Percentiles rank a stretch among this genome's conserved stretches.
These are phyloP conservation scores for Epichloe sp. DNA, from an alignment of 2,329 filamentous ascomycete genomes.

Conservation along the genomic window DNA sequence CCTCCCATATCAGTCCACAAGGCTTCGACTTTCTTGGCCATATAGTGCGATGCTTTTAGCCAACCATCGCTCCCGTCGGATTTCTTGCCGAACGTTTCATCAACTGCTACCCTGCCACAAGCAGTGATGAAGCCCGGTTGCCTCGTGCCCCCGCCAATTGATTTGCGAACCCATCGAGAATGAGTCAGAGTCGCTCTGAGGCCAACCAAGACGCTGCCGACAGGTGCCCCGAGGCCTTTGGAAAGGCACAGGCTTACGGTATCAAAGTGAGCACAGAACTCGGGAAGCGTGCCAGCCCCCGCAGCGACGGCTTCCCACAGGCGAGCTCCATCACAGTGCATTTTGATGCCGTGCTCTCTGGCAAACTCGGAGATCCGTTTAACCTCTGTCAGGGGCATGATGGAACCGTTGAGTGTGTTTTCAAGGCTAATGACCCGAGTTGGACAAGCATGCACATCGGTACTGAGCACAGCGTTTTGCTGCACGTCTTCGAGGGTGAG, in stretches of 20 bases:
- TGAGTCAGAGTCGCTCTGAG: slow-evolving; percentile 21
- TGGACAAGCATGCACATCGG: slow-evolving; percentile 66
- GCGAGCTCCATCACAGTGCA: slow-evolving; percentile 70
- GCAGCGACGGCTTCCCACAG: slow-evolving; percentile 71
- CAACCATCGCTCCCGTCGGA: slow-evolving; percentile 36
- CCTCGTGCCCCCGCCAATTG: slow-evolving; percentile 60
- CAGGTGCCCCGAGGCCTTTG: slow-evolving; percentile 70
- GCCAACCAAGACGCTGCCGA: slow-evolving; percentile 62
- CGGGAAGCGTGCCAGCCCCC: slow-evolving; percentile 51
- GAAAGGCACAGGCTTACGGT: slow-evolving; percentile 67
- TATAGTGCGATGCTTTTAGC: slow-evolving; percentile 45
- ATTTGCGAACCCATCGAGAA: slow-evolving; percentile 44
- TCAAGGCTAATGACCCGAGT: slow-evolving; percentile 74
- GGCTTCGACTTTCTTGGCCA: slow-evolving; percentile 51
- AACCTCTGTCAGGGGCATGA: slow-evolving; percentile 64
- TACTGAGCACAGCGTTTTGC: slow-evolving; percentile 47
- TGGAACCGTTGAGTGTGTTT: slow-evolving; percentile 69
- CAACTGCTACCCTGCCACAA: slow-evolving; percentile 55
- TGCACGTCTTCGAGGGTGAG: slow-evolving; percentile 67
- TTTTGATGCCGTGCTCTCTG: slow-evolving; percentile 44
- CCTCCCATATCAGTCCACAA: slow-evolving; percentile 61
- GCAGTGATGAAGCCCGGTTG: slow-evolving; percentile 63
- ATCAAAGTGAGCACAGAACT: slow-evolving; percentile 58
- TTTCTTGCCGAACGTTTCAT: slow-evolving; percentile 28
- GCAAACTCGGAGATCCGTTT: slow-evolving; percentile 59